Base-by-base conservation (phyloP, 148 eudicot genomes). In the Chenopodium suecicum region DNA sequence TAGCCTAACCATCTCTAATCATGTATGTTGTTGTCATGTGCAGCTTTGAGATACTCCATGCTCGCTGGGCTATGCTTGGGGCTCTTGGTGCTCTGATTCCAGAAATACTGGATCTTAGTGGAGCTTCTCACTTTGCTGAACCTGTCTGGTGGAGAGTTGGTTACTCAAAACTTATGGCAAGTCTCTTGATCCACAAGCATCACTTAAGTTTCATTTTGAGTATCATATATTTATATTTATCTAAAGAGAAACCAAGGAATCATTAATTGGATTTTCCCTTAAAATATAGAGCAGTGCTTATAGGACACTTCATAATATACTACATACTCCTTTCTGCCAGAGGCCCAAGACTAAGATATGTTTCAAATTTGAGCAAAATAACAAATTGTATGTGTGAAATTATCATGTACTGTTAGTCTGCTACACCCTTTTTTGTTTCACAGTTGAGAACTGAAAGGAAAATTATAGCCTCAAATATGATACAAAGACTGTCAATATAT, bases 71-170 rank as follows among this genome's bases (percentile, higher is more conserved):
- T 82, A 97, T 97, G 99, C 98, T 97, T 84, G 99, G 90, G 62
- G 99, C 97, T 37, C 90, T 97, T 73, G 99, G 99, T 90, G 99
- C 95, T 82, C 82, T 97, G 46, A 84, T 97, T 83, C 99, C 99
- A 14, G 99, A 97, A 88, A n/a, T 94, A 56, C 80, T 97, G 71
- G 89, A 94, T 64, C 81, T 88, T 16, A 65, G 82, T 69, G 99
- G 97, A 74, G 87, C 89, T 62, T 94, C 90, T 88, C 92, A 94
- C 78, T 97, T 97, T 89, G 91, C 80, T 70, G 99, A 97, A 87
- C 97, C 99, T 60, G 95, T 97, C 31, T 97, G 99, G 99, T 97
- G 99, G 99, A 88, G 91, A 76, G 98, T 94, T 80, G 98, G 99
- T 78, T 97, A 94, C 76, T 91, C 99, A 23, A 97, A 97, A 91